Evolutionary conservation across 176 grass and related monocot species (phyloP).

Genomic region (Triticum turgidum): DNA sequence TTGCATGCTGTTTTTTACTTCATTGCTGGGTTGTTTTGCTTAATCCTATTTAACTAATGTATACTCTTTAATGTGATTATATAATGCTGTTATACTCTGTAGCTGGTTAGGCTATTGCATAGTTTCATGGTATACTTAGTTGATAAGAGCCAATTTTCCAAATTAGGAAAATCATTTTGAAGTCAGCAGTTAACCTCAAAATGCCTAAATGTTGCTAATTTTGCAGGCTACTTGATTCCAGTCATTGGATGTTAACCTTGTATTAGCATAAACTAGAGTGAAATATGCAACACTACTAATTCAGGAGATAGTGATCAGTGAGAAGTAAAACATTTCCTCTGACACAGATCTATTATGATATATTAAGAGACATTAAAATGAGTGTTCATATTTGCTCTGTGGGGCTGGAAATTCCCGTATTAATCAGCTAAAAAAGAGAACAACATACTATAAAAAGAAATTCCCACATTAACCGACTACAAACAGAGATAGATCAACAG

Average conservation of each 20-base stretch:
- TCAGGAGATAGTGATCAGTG: neutral
- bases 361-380: neutral
- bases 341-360: neutral
- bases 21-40: neutral
- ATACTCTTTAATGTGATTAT: neutral
- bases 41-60: neutral
- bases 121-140: neutral
- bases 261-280: constrained; percentile 7
- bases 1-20: neutral
- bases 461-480: neutral
- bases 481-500: neutral
- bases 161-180: neutral
- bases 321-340: neutral
- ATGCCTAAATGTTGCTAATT: constrained; percentile 10
- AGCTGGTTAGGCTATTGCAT: constrained; percentile 1
- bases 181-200: neutral
- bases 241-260: neutral
- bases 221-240: neutral
- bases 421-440: neutral
- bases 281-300: neutral
- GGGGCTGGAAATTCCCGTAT: neutral
- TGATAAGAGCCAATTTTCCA: neutral
- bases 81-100: neutral
- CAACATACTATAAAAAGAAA: neutral
- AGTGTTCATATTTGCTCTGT: neutral